Percentiles rank a stretch among this genome's conserved stretches.
Evolutionary conservation across 768 basidiomycete genomes (phyloP).

Genomic region (Serendipita sp.): DNA sequence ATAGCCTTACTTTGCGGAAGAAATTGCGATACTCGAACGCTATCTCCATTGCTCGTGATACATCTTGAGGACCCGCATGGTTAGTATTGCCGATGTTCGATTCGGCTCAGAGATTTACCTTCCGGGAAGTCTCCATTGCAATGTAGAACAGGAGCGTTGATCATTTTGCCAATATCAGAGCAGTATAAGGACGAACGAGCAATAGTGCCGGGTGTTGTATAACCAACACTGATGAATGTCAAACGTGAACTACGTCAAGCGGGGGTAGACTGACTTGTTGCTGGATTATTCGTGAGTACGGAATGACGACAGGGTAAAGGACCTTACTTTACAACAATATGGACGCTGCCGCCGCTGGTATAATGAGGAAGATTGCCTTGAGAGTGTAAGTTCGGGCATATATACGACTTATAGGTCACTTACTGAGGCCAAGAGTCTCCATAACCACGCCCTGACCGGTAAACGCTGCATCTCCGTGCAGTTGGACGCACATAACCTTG

Average conservation of each 20-base stretch:
- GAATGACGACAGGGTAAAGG: constrained; percentile 9
- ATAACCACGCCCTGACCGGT: constrained; percentile 82
- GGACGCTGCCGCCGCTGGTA: constrained; percentile 78
- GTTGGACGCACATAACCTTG: constrained; percentile 71
- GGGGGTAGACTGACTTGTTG: constrained; percentile 17
- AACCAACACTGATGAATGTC: constrained; percentile 49
- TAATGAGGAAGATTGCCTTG: constrained; percentile 78
- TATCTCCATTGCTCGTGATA: constrained; percentile 68
- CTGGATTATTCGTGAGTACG: constrained; percentile 7
- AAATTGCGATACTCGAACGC: constrained; percentile 75
- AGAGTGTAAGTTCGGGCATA: neutral
- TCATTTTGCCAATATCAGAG: constrained; percentile 79
- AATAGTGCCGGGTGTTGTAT: constrained; percentile 73
- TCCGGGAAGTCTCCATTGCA: constrained; percentile 88
- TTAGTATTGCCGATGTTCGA: neutral
- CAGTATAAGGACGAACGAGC: constrained; percentile 79
- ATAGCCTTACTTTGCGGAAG: constrained; percentile 51
- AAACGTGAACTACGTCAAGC: neutral
- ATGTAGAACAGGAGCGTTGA: constrained; percentile 74
- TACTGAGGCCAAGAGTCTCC: constrained; percentile 72
- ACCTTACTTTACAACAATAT: constrained; percentile 76
- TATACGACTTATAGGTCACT: constrained; percentile 15
- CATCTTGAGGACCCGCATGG: constrained; percentile 32
- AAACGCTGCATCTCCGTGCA: constrained; percentile 88
- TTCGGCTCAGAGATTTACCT: constrained; percentile 24